phyloP scores from a whole-genome alignment of 768 basidiomycete species.

The Pleurotus cornucopiae region DNA sequence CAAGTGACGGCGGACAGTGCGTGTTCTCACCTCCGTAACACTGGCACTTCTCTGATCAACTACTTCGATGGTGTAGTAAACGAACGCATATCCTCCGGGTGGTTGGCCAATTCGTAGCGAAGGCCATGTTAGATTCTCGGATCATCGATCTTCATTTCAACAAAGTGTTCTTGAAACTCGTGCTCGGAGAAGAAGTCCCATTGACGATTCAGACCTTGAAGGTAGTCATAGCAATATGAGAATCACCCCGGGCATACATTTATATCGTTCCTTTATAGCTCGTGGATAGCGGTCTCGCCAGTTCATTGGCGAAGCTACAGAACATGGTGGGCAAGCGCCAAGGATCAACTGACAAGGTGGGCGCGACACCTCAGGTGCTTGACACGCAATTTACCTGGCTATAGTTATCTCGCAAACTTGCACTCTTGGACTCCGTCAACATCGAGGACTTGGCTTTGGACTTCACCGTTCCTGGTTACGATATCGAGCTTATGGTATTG shows the following conservation, averaged over 20 bases:
- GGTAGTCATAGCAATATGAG: conserved; percentile 33
- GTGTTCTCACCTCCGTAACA: conserved; percentile 16
- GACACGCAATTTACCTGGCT: background rate
- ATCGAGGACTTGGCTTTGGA: conserved; percentile 90
- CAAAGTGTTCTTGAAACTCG: conserved; percentile 88
- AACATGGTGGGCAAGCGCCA: conserved; percentile 48
- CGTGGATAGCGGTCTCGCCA: conserved; percentile 82
- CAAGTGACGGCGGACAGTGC: conserved; percentile 72
- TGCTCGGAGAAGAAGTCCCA: conserved; percentile 84
- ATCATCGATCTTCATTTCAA: conserved; percentile 96
- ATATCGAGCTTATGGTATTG: conserved; percentile 79
- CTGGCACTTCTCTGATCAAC: background rate
- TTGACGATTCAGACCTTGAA: conserved; percentile 79
- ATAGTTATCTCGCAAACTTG: conserved; percentile 53
- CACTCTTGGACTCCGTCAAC: conserved; percentile 55
- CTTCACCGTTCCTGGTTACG: conserved; percentile 95
- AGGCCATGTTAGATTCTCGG: conserved; percentile 94
- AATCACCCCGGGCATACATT: background rate
- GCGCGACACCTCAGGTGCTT: conserved; percentile 1
- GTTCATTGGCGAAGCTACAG: conserved; percentile 79
- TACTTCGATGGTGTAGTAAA: conserved; percentile 46
- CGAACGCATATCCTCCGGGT: conserved; percentile 82
- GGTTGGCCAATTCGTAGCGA: conserved; percentile 94
- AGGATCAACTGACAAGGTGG: conserved; percentile 52
- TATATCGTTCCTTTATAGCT: conserved; percentile 40